Evolutionary conservation across 1,284 basidiomycete genomes (phyloP).

Genomic region (Malassezia furfur): DNA sequence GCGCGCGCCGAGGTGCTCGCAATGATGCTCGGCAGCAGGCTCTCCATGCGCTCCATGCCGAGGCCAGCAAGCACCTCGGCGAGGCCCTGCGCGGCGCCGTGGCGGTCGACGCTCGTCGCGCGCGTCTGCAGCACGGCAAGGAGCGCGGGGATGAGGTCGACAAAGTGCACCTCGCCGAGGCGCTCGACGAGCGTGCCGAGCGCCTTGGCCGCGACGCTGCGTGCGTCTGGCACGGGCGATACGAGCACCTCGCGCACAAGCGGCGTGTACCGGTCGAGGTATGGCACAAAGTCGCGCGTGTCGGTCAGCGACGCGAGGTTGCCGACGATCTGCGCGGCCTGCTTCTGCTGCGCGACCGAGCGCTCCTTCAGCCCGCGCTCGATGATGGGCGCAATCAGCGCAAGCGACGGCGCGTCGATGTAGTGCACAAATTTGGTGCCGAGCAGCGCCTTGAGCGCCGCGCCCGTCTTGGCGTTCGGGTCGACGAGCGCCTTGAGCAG

Average conservation of each 20-base stretch:
- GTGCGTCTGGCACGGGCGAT: constrained; percentile 82
- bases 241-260: constrained; percentile 85
- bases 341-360: constrained; percentile 85
- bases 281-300: constrained; percentile 92
- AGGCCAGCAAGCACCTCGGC: constrained; percentile 90
- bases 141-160: constrained; percentile 83
- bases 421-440: constrained; percentile 97
- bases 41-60: constrained; percentile 93
- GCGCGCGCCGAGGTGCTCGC: constrained; percentile 78
- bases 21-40: constrained; percentile 85
- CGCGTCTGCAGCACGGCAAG: constrained; percentile 83
- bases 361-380: constrained; percentile 86
- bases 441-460: constrained; percentile 70
- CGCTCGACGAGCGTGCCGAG: constrained; percentile 95
- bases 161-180: constrained; percentile 88
- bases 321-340: constrained; percentile 91
- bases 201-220: constrained; percentile 91
- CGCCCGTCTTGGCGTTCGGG: constrained; percentile 74
- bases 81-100: constrained; percentile 94
- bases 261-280: constrained; percentile 76
- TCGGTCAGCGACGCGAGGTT: constrained; percentile 85
- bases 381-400: constrained; percentile 87
- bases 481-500: constrained; percentile 93
- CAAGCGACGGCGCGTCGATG: constrained; percentile 95
- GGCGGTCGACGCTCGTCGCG: constrained; percentile 87